Base-by-base conservation (phyloP, 2,329 filamentous ascomycete species). In the Neopestalotiopsis clavispora region DNA sequence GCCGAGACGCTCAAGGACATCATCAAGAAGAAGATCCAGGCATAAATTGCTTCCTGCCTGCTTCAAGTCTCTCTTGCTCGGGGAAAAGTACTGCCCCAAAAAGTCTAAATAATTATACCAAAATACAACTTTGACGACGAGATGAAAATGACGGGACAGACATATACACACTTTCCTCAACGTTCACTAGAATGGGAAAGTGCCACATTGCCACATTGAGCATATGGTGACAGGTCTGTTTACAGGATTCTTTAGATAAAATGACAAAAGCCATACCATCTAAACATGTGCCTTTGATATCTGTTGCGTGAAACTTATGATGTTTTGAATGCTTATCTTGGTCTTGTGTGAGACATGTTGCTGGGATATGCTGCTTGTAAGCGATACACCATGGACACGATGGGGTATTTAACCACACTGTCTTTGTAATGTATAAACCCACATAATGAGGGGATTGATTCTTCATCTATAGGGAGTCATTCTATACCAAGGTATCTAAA, bases 1-100 rank as follows among this genome's bases (percentile, higher is more conserved):
- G 95, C 96, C 75, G 86, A 95, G 74, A 97, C 94, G 70, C 91
- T 99, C 77, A 98, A 98, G 92, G 89, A 90, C 73, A 95, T 97
- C 79, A 88, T 99, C 79, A 92, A 92, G 88, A 84, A 90, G 84
- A 98, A 98, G 93, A 88, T 98, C 77, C 67, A 73, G 68, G 81
- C 82, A 71, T 85, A 85, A 80, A 74, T 64, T 49, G 13, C 30
- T n/a, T 28, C 23, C 23, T 28, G 23, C 23, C 6, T 23, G 23
- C 20, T 6, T n/a, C 20, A 10, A 28, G 23, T 28, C 23, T 13
- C 23, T 59, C 23, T 59, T 59, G 6, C 57, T 28, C 13, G 30
- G 30, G n/a, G 14, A 17, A 32, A 5, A 23, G 20, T n/a, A 34
- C 17, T 17, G n/a, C 28, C 4, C 14, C n/a, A 64, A 49, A 49